Evolutionary conservation across 2,329 filamentous ascomycete genomes (phyloP).

Genomic region (Xylariaceae sp.): DNA sequence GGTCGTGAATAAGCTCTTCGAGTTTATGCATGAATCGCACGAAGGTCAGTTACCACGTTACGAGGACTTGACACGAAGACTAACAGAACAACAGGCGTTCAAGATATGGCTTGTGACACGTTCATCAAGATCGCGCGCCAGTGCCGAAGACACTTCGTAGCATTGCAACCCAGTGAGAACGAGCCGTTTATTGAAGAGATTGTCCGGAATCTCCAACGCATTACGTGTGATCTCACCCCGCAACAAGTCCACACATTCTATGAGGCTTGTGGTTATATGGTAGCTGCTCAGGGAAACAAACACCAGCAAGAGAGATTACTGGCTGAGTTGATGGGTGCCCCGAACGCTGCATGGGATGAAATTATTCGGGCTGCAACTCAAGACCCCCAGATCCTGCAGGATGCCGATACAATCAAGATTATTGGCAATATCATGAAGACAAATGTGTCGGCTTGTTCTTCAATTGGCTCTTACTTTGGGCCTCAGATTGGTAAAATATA

Average conservation of each 20-base stretch:
- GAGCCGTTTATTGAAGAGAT: slow-evolving; percentile 99
- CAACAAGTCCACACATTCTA: slow-evolving; percentile 99
- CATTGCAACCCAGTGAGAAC: slow-evolving; percentile 88
- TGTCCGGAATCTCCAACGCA: slow-evolving; percentile 92
- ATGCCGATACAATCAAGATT: slow-evolving; percentile 95
- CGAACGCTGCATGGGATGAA: slow-evolving; percentile 92
- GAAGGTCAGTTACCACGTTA: slow-evolving; percentile 68
- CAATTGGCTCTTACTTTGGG: slow-evolving; percentile 96
- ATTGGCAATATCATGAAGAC: slow-evolving; percentile 99
- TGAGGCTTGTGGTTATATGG: slow-evolving; percentile 99
- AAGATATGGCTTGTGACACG: slow-evolving; percentile 99
- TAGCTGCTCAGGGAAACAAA: slow-evolving; percentile 95
- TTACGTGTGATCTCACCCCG: slow-evolving; percentile 91
- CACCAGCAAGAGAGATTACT: slow-evolving; percentile 91
- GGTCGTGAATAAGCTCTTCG: slow-evolving; percentile 98
- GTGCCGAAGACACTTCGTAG: slow-evolving; percentile 96
- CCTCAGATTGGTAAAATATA: slow-evolving; percentile 98
- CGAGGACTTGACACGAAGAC: slow-evolving; percentile 8
- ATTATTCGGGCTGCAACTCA: slow-evolving; percentile 89
- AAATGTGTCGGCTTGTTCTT: slow-evolving; percentile 97
- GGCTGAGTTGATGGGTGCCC: slow-evolving; percentile 88
- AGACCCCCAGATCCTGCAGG: slow-evolving; percentile 85
- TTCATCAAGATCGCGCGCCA: slow-evolving; percentile 99
- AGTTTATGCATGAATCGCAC: slow-evolving; percentile 99
- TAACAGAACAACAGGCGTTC: slow-evolving; percentile 68